These are phyloP conservation scores for Hordeum vulgare DNA, from an alignment of 176 grass and related monocot species.

Conservation along the genomic window DNA sequence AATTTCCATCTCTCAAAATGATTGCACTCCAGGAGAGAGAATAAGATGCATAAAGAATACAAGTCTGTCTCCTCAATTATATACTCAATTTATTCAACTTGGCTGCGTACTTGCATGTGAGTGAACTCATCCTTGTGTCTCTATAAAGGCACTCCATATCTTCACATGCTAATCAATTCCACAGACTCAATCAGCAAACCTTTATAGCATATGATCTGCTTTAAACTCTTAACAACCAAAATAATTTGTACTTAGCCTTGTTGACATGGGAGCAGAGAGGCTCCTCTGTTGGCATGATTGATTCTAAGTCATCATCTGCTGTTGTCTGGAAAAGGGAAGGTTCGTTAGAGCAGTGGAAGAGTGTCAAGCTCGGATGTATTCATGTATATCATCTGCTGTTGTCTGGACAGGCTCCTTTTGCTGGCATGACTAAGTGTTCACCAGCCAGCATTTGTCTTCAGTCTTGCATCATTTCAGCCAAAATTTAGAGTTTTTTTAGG, in stretches of 20 bases:
- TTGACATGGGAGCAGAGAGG: constrained; percentile 25
- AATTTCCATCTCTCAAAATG: constrained; percentile 20
- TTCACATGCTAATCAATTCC: constrained; percentile 29
- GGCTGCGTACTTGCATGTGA: constrained; percentile 24
- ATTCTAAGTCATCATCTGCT: no score
- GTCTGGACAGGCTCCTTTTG: constrained; percentile 50
- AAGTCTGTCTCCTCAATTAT: constrained; percentile 25
- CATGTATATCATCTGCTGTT: constrained; percentile 46
- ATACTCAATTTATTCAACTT: constrained; percentile 29
- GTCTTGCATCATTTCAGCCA: background rate
- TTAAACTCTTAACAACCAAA: background rate
- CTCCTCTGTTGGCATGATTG: no score
- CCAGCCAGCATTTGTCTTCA: background rate
- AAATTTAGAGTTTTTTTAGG: background rate
- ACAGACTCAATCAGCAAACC: constrained; percentile 10
- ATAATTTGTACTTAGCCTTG: constrained; percentile 5
- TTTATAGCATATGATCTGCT: background rate
- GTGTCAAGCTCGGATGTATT: constrained; percentile 33
- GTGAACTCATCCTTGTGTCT: constrained; percentile 9
- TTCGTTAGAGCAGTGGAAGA: constrained; percentile 24
- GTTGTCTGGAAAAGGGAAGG: background rate
- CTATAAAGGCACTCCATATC: constrained; percentile 23
- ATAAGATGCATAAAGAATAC: constrained; percentile 25
- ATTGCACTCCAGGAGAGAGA: constrained; percentile 4
- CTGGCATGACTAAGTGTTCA: constrained; percentile 31